phyloP scores from a whole-genome alignment of 2,329 filamentous ascomycete species.

The Paraphaeosphaeria sporulosa region DNA sequence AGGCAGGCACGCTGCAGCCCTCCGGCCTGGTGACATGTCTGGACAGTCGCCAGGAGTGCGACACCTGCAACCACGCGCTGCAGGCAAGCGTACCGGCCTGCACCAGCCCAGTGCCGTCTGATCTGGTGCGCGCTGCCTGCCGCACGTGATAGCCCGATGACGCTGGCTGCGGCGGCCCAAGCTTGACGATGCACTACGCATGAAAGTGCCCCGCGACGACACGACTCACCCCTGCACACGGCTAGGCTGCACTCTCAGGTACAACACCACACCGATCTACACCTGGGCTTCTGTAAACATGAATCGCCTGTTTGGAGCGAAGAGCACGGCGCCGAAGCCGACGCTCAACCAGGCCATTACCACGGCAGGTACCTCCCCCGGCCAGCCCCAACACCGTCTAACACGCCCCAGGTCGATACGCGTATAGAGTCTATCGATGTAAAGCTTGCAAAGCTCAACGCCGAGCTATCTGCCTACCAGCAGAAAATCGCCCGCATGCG shows the following conservation, averaged over 20 bases:
- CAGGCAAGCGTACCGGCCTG: background rate
- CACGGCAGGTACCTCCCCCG: constrained; percentile 65
- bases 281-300: constrained; percentile 59
- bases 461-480: constrained; percentile 88
- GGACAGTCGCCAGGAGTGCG: background rate
- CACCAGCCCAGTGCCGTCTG: background rate
- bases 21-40: no score
- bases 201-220: background rate
- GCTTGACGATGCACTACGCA: constrained; percentile 10
- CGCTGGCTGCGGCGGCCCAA: constrained; percentile 5
- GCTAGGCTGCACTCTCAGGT: background rate
- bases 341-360: constrained; percentile 82
- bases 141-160: constrained; percentile 16
- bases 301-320: constrained; percentile 95
- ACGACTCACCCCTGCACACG: background rate
- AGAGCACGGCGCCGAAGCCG: constrained; percentile 86
- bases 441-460: constrained; percentile 90
- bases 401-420: constrained; percentile 70
- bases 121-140: background rate
- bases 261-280: background rate
- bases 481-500: constrained; percentile 89
- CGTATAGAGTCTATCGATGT: constrained; percentile 89
- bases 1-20: background rate
- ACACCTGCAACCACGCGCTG: background rate
- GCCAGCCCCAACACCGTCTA: constrained; percentile 22